These are phyloP conservation scores for Lichtheimia ornata DNA, from an alignment of 371 early-diverging fungal species.

Conservation along the genomic window DNA sequence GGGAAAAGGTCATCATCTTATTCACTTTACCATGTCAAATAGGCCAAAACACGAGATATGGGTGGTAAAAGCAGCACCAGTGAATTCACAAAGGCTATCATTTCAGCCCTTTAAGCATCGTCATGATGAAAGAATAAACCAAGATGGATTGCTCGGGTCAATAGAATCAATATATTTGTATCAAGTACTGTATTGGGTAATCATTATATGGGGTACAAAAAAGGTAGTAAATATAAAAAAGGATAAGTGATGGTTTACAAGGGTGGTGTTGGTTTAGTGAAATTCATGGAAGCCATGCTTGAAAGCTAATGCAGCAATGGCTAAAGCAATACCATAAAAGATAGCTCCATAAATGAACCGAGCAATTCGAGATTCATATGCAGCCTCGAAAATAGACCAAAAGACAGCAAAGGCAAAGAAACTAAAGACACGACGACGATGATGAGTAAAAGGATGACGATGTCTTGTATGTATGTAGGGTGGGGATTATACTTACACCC, in stretches of 20 bases:
- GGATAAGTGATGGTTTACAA: too few species aligned
- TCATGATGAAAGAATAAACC: too few species aligned
- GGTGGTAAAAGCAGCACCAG: conserved; percentile 61
- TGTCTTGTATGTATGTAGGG: background rate
- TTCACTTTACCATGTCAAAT: background rate
- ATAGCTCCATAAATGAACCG: conserved; percentile 31
- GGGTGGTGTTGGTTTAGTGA: too few species aligned
- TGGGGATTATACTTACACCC: conserved; percentile 22
- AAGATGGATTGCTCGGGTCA: too few species aligned
- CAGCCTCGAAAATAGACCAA: conserved; percentile 28
- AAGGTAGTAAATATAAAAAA: too few species aligned
- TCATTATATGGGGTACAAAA: too few species aligned
- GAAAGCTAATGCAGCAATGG: conserved; percentile 41
- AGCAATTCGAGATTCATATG: conserved; percentile 29
- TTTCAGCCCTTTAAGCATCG: conserved; percentile 12
- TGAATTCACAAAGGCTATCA: conserved; percentile 79
- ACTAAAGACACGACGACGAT: conserved; percentile 9
- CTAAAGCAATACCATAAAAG: conserved; percentile 38
- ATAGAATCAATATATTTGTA: too few species aligned
- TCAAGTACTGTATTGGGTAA: too few species aligned
- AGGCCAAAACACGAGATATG: conserved; percentile 24
- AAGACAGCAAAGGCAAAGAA: conserved; percentile 41
- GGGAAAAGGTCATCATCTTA: background rate
- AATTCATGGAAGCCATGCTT: conserved; percentile 25
- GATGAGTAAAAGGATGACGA: too few species aligned